These are phyloP conservation scores for Tribonema minus DNA, from an alignment of 108 stramenopile genomes.

Conservation along the genomic window DNA sequence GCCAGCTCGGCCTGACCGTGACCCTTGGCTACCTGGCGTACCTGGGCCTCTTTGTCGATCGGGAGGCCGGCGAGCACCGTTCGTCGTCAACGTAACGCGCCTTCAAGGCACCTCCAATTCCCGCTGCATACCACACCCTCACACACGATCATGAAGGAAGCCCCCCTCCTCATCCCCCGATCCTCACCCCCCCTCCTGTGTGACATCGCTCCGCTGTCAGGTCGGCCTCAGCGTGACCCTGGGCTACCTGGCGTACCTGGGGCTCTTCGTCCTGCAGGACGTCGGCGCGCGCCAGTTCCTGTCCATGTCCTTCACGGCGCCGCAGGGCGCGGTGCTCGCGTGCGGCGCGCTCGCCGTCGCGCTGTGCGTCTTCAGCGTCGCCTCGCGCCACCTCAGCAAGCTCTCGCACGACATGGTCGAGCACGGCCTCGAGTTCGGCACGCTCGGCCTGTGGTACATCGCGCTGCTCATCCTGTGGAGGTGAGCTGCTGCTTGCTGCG, in stretches of 20 bases:
- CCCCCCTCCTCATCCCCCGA: no score
- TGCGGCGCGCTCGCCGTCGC: slow-evolving; percentile 8
- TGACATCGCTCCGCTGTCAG: not conserved
- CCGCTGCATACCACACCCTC: no score
- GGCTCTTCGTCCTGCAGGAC: slow-evolving; percentile 29
- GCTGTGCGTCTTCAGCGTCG: slow-evolving; percentile 22
- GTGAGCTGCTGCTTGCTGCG: no score
- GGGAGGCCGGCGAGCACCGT: no score
- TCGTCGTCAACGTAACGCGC: no score
- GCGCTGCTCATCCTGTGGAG: slow-evolving; percentile 29
- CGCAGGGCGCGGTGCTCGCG: slow-evolving; percentile 20
- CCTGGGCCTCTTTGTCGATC: slow-evolving; percentile 27
- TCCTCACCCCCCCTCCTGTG: no score
- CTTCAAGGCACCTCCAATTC: no score
- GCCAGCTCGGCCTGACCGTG: slow-evolving; percentile 26
- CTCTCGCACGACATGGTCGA: slow-evolving; percentile 11
- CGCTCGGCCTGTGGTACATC: slow-evolving; percentile 23
- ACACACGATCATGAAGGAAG: no score
- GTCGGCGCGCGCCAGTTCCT: slow-evolving; percentile 15
- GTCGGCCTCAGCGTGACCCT: slow-evolving; percentile 18
- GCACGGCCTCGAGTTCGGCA: slow-evolving; percentile 17
- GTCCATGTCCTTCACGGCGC: slow-evolving; percentile 12
- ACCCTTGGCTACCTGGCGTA: slow-evolving; percentile 20
- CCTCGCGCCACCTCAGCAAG: slow-evolving; percentile 23
- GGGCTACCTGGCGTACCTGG: slow-evolving; percentile 27